Percentiles rank a stretch among this genome's conserved stretches.
These are phyloP conservation scores for Ascochyta fabae DNA, from an alignment of 2,329 filamentous ascomycete species.

Conservation along the genomic window DNA sequence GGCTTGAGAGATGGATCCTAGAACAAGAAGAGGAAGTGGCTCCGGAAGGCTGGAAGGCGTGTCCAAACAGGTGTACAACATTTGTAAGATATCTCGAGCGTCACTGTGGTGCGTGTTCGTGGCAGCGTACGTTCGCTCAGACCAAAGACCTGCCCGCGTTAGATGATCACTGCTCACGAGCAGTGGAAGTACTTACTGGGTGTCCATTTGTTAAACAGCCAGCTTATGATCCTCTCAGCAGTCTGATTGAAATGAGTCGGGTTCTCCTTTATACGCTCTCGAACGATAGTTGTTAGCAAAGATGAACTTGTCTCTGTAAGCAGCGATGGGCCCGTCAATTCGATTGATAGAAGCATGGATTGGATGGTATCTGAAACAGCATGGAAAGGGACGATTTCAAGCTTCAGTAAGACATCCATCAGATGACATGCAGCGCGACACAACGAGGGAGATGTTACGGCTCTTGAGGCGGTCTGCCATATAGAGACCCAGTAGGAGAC, in stretches of 20 bases:
- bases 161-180: constrained; percentile 5
- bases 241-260: constrained; percentile 72
- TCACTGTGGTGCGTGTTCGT: constrained; percentile 68
- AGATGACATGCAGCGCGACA: constrained; percentile 80
- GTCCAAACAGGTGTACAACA: constrained; percentile 75
- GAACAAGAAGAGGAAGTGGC: constrained; percentile 40
- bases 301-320: constrained; percentile 80
- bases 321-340: constrained; percentile 78
- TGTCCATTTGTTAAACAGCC: constrained; percentile 83
- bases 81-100: constrained; percentile 69
- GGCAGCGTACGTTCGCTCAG: constrained; percentile 71
- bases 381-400: constrained; percentile 70
- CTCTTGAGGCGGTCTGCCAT: constrained; percentile 77
- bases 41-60: constrained; percentile 40
- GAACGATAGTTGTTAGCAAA: constrained; percentile 74
- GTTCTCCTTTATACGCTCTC: constrained; percentile 69
- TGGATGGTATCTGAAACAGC: constrained; percentile 73
- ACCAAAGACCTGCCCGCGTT: constrained; percentile 49
- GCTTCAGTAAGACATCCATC: constrained; percentile 70
- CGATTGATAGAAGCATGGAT: constrained; percentile 75
- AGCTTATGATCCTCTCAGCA: constrained; percentile 75
- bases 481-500: constrained; percentile 69
- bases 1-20: constrained; percentile 53
- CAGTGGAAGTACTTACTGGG: constrained; percentile 64
- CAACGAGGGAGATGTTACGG: constrained; percentile 71